A percentile compares a stretch with the other conserved stretches of the same genome.
Evolutionary conservation across 177 flowering plant genomes (phyloP).

Genomic region (Vitis hybrid): DNA sequence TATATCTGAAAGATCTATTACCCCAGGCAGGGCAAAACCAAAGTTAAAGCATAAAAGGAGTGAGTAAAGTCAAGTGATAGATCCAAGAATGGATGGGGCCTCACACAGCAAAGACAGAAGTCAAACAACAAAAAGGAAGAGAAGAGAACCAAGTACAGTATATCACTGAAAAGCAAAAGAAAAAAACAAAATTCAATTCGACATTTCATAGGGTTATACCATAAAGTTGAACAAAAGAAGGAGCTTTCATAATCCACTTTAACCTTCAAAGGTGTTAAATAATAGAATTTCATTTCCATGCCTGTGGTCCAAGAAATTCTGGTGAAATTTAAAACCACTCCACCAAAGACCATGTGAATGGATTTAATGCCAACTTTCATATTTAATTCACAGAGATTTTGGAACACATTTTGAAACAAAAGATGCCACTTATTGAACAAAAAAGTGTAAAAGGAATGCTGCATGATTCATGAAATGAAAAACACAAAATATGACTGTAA

Average conservation of each 20-base stretch:
- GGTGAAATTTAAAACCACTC: constrained; percentile 15
- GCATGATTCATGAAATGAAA: neutral
- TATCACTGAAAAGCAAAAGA: neutral
- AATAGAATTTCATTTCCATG: constrained; percentile 5
- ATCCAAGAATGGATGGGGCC: too few relatives aligned
- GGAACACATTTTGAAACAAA: constrained; percentile 14
- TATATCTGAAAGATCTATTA: too few relatives aligned
- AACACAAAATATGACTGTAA: neutral
- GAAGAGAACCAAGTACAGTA: too few relatives aligned
- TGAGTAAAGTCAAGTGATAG: too few relatives aligned
- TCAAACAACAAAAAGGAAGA: too few relatives aligned
- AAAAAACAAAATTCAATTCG: neutral
- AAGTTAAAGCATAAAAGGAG: too few relatives aligned
- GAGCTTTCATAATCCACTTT: neutral
- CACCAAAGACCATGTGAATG: constrained; percentile 36
- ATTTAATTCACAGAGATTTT: constrained; percentile 11
- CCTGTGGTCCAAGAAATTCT: constrained; percentile 25
- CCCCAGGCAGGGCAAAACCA: too few relatives aligned
- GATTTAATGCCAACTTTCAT: constrained; percentile 32
- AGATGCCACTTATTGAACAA: constrained; percentile 5
- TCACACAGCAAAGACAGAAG: too few relatives aligned
- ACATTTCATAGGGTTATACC: too few relatives aligned
- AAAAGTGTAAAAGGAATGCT: neutral
- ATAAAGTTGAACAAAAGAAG: neutral
- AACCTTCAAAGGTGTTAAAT: neutral